Conservation (phyloP, 768 basidiomycete genomes). For the Antrodiella citrinella region DNA sequence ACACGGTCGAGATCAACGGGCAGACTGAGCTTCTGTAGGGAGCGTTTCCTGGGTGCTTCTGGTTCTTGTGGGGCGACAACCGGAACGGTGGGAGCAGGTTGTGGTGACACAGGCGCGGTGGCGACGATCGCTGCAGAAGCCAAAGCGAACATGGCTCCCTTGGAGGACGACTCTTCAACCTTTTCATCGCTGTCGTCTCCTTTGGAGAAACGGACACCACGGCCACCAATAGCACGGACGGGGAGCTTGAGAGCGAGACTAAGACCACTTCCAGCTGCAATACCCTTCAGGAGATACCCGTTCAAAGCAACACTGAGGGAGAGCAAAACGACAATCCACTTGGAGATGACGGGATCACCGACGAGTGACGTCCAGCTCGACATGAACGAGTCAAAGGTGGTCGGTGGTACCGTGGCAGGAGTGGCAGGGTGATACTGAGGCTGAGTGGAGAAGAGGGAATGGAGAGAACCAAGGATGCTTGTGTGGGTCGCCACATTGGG, state of each 20-base stretch:
- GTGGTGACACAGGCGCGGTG: neutral
- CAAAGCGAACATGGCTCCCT: constrained; percentile 3
- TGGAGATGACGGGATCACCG: constrained; percentile 88
- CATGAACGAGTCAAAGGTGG: constrained; percentile 74
- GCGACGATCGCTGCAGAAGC: constrained; percentile 9
- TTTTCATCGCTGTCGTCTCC: constrained; percentile 9
- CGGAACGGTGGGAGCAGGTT: neutral
- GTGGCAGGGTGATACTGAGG: constrained; percentile 17
- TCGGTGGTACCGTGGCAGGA: neutral
- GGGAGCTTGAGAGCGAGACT: constrained; percentile 9
- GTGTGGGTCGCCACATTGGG: constrained; percentile 13
- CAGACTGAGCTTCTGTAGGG: constrained; percentile 16
- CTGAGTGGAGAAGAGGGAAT: neutral
- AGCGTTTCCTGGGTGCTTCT: constrained; percentile 3
- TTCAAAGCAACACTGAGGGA: constrained; percentile 85
- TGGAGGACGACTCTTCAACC: constrained; percentile 10
- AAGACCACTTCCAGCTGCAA: constrained; percentile 44
- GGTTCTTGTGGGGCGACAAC: constrained; percentile 7
- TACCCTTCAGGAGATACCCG: constrained; percentile 86
- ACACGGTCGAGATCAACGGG: constrained; percentile 51
- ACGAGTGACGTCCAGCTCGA: constrained; percentile 84
- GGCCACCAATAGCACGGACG: constrained; percentile 9
- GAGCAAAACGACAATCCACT: constrained; percentile 89
- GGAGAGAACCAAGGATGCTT: neutral
- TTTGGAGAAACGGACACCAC: constrained; percentile 20